phyloP scores from a whole-genome alignment of 768 basidiomycete genomes.

The Serendipita indica region DNA sequence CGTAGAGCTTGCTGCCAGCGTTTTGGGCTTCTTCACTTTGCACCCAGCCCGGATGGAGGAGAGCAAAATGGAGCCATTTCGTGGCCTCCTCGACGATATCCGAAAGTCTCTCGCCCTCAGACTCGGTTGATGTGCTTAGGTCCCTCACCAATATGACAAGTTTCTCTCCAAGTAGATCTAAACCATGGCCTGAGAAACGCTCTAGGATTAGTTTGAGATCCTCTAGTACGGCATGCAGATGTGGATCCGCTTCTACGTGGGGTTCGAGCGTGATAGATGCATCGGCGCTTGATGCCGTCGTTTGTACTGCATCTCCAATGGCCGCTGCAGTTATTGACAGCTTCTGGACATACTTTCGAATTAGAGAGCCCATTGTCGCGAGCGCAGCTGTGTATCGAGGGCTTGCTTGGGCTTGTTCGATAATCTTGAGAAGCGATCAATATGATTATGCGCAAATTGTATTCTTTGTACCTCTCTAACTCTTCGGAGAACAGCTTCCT shows the following conservation, averaged over 20 bases:
- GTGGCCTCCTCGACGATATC: background rate
- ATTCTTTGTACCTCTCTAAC: constrained; percentile 16
- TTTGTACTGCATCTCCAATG: background rate
- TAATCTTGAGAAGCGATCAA: background rate
- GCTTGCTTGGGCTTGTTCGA: constrained; percentile 14
- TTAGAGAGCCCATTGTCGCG: background rate
- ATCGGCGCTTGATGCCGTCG: background rate
- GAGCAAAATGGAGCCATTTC: background rate
- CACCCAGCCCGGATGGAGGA: background rate
- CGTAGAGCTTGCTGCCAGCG: background rate
- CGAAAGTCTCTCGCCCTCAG: background rate
- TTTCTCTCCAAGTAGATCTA: background rate
- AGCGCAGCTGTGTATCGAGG: constrained; percentile 15
- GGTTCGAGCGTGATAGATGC: background rate
- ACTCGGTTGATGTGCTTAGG: background rate
- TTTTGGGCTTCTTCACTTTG: background rate
- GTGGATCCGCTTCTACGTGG: background rate
- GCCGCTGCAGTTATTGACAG: background rate
- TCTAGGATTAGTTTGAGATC: background rate
- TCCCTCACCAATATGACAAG: background rate
- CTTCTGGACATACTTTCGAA: constrained; percentile 1
- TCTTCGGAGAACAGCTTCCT: constrained; percentile 14
- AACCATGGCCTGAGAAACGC: constrained; percentile 2
- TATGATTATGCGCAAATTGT: background rate
- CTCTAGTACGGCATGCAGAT: background rate